These are phyloP conservation scores for Balansia obtecta DNA, from an alignment of 2,329 filamentous ascomycete genomes.

Conservation along the genomic window DNA sequence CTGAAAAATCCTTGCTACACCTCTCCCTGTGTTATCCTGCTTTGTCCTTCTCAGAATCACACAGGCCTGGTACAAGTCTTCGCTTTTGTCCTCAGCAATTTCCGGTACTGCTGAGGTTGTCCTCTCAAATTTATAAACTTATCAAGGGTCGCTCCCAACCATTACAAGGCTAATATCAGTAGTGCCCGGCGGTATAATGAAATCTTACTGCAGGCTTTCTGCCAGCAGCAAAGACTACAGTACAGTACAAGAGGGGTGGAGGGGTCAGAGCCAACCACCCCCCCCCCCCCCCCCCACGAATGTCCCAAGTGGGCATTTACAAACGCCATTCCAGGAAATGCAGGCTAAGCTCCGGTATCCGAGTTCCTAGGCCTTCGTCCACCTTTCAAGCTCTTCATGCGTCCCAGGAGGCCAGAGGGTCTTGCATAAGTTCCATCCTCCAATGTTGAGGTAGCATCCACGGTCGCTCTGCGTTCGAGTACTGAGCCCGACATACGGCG, in stretches of 20 bases:
- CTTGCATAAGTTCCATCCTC: slow-evolving; percentile 31
- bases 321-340: slow-evolving; percentile 27
- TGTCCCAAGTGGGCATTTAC: slow-evolving; percentile 18
- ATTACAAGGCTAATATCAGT: not conserved
- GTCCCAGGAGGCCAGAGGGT: slow-evolving; percentile 55
- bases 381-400: slow-evolving; percentile 74
- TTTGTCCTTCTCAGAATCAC: no score
- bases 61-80: no score
- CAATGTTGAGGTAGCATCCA: slow-evolving; percentile 34
- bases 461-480: slow-evolving; percentile 54
- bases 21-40: no score
- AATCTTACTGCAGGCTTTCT: not conserved
- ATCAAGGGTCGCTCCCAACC: not conserved
- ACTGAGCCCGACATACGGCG: slow-evolving; percentile 25
- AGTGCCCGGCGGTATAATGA: not conserved
- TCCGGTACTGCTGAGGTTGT: no score
- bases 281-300: no score
- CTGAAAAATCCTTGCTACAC: no score
- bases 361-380: slow-evolving; percentile 32
- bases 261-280: no score
- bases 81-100: no score
- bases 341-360: slow-evolving; percentile 10
- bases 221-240: not conserved
- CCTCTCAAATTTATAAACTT: not conserved
- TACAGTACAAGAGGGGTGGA: not conserved